A percentile compares a stretch with the other conserved stretches of the same genome.
Conservation (phyloP, 495 filamentous ascomycete species). For the Hypomontagnella submonticulosa region DNA sequence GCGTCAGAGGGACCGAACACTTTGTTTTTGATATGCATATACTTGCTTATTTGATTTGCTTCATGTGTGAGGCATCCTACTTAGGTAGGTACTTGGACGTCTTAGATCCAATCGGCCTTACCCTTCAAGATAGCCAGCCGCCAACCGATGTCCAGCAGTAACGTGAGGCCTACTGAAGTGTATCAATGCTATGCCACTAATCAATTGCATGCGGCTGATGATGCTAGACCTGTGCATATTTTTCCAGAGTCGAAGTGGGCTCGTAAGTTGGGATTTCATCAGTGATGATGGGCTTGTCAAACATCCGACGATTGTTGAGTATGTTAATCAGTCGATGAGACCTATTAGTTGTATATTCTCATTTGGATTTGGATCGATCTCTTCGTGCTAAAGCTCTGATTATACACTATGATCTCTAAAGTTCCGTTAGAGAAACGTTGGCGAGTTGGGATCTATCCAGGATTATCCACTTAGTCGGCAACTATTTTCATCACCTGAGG, state of each 20-base stretch:
- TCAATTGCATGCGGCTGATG: constrained; percentile 4
- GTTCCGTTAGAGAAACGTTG: constrained; percentile 15
- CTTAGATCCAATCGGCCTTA: neutral
- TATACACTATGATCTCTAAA: constrained; percentile 5
- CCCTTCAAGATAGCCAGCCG: neutral
- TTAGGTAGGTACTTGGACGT: neutral
- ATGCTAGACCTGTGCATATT: too few relatives aligned
- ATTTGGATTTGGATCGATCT: constrained; percentile 1
- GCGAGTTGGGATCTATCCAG: constrained; percentile 2
- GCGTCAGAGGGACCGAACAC: constrained; percentile 93
- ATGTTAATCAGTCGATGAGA: neutral
- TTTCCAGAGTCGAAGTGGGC: too few relatives aligned
- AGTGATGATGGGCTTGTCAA: too few relatives aligned
- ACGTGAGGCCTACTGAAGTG: constrained; percentile 9
- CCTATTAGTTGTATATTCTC: neutral
- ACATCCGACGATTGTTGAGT: too few relatives aligned
- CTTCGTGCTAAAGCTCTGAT: neutral
- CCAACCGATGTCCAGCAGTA: constrained; percentile 7
- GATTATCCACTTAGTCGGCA: constrained; percentile 40
- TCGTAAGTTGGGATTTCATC: too few relatives aligned
- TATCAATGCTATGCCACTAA: constrained; percentile 13
- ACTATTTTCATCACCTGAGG: constrained; percentile 27
- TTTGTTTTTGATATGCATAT: constrained; percentile 19
- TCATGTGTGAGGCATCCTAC: neutral
- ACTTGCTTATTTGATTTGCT: neutral